Base-by-base conservation (phyloP, 2,329 filamentous ascomycete species). In the Aspergillus carbonarius region DNA sequence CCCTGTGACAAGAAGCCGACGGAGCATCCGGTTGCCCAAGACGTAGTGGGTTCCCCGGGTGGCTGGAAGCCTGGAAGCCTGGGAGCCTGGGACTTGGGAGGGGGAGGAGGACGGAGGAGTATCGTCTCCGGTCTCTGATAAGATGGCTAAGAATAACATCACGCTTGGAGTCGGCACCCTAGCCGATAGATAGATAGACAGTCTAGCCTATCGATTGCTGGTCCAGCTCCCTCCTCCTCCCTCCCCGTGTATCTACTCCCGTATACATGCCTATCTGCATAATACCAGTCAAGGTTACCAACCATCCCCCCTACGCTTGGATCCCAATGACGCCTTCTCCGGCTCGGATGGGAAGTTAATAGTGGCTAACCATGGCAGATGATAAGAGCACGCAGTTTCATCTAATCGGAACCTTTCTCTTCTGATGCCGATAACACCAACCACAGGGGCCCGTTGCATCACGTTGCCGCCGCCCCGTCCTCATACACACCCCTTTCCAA, bases 381-480 rank as follows among this genome's bases (percentile, higher is more conserved):
- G 44, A 48, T 48, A 48, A 48, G 44, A 27, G 8, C 44, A 30
- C 44, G 44, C 44, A 48, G 25, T 15, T 40, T 23, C 25, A 53
- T 32, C 37, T 40, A 40, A 42, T 42, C 50, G 51, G 51, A 64
- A 55, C 57, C 50, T 53, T 20, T 40, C 44, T 40, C 32, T 42
- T 27, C 47, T 47, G 40, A 48, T 30, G n/a, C 35, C 42, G 27
- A 52, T 20, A 49, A 69, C 64, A 64, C 70, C 71, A 73, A 73
- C 71, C 71, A 73, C 68, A 65, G 48, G 59, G 17, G 51, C 49
- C 58, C 56, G 49, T 64, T 23, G 47, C 62, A 59, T 61, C 71
- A 72, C 70, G 70, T 72, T 73, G 63, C 58, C 60, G 50, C 50
- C 32, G 47, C 40, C 25, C 44, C 42, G 48, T 51, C 56, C 25